Evolutionary conservation across 768 basidiomycete species (phyloP).

Genomic region (Xerocomellus intermedius): DNA sequence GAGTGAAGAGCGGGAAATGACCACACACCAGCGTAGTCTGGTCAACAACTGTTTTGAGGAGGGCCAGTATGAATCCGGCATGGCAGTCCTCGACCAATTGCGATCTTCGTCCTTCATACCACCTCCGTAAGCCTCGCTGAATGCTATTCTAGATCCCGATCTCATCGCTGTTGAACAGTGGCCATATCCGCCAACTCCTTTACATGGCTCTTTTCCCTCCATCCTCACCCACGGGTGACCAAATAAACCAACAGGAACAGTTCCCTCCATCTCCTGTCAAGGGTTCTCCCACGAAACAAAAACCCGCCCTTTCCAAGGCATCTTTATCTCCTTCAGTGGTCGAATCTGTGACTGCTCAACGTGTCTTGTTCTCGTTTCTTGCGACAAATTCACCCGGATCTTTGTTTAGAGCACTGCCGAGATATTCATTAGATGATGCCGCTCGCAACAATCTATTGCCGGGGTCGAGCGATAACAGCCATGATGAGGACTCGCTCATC

Average conservation of each 20-base stretch:
- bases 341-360: conserved; percentile 51
- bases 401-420: conserved; percentile 55
- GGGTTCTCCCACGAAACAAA: conserved; percentile 50
- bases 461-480: conserved; percentile 28
- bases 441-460: conserved; percentile 1
- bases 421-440: conserved; percentile 34
- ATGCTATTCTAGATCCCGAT: conserved; percentile 10
- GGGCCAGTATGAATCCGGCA: conserved; percentile 69
- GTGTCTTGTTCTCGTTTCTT: conserved; percentile 53
- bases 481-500: conserved; percentile 54
- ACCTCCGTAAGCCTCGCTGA: conserved; percentile 45
- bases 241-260: conserved; percentile 20
- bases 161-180: conserved; percentile 35
- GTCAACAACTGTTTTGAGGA: conserved; percentile 79
- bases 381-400: conserved; percentile 54
- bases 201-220: conserved; percentile 70
- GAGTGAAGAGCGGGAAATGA: conserved; percentile 43
- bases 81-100: conserved; percentile 59
- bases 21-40: conserved; percentile 47
- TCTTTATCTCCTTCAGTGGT: conserved; percentile 42
- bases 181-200: conserved; percentile 64
- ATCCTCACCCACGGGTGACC: conserved; percentile 16
- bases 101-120: conserved; percentile 58
- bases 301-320: conserved; percentile 38
- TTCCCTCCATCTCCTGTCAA: conserved; percentile 35